These are phyloP conservation scores for Globisporangium paddicum DNA, from an alignment of 352 stramenopile species.

Conservation along the genomic window DNA sequence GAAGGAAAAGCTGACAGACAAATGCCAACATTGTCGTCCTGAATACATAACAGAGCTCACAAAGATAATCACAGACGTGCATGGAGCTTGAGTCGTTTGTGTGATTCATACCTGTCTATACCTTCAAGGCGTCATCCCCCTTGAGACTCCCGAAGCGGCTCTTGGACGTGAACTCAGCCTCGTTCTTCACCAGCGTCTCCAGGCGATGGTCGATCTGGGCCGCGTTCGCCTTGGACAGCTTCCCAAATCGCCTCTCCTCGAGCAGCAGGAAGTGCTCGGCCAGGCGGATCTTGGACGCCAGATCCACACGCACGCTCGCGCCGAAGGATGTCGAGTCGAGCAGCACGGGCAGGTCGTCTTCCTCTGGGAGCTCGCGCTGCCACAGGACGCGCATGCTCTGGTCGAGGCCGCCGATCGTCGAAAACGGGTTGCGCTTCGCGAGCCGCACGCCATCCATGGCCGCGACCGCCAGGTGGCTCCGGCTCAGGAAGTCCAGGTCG, in stretches of 20 bases:
- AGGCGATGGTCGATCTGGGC: slow-evolving; percentile 33
- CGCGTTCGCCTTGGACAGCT: slow-evolving; percentile 26
- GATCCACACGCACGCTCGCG: slow-evolving; percentile 26
- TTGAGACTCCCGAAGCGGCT: slow-evolving; percentile 30
- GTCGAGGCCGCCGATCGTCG: slow-evolving; percentile 63
- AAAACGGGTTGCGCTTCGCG: slow-evolving; percentile 60
- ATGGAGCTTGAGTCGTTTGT: not conserved
- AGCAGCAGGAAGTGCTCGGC: slow-evolving; percentile 56
- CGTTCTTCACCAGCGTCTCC: slow-evolving; percentile 48
- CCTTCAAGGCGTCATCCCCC: not conserved
- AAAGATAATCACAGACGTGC: not conserved
- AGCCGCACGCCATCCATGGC: slow-evolving; percentile 59
- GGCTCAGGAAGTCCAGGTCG: slow-evolving; percentile 72
- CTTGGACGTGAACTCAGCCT: slow-evolving; percentile 57
- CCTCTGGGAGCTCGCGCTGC: slow-evolving; percentile 46
- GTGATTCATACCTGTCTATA: not conserved
- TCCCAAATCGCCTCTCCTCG: slow-evolving; percentile 46
- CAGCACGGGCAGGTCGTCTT: slow-evolving; percentile 48
- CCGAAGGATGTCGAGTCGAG: slow-evolving; percentile 50
- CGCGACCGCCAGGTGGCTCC: slow-evolving; percentile 42
- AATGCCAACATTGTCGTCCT: not conserved
- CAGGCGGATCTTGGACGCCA: slow-evolving; percentile 42
- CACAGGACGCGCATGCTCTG: slow-evolving; percentile 52
- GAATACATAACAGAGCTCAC: not conserved
- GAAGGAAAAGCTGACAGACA: not conserved